A percentile compares a stretch with the other conserved stretches of the same genome.
phyloP scores from a whole-genome alignment of 345 rosid species.

The Eucalyptus pauciflora region DNA sequence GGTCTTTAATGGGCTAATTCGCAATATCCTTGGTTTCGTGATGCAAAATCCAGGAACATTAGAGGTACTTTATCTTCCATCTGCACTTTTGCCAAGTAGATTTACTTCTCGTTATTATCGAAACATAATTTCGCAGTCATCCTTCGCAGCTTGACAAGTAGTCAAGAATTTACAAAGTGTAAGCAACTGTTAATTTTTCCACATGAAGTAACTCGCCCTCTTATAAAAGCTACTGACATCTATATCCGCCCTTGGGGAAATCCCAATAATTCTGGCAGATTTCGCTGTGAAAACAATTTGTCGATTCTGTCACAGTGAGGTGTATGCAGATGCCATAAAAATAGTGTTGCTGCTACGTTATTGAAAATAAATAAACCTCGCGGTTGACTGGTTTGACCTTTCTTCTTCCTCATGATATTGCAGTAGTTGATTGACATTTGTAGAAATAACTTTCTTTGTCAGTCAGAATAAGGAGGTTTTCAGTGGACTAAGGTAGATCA shows the following conservation, averaged over 20 bases:
- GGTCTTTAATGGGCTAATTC: conserved; percentile 61
- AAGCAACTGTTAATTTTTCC: background rate
- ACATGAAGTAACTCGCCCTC: background rate
- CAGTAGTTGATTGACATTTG: background rate
- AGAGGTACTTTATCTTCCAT: conserved; percentile 40
- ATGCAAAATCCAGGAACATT: conserved; percentile 77
- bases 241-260: background rate
- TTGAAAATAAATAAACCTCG: background rate
- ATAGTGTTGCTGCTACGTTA: background rate
- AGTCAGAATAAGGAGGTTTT: background rate
- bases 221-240: background rate
- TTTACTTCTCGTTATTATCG: background rate
- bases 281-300: background rate
- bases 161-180: background rate
- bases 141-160: background rate
- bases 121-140: background rate
- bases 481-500: background rate
- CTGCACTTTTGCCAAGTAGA: background rate
- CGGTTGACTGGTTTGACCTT: background rate
- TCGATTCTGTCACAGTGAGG: background rate
- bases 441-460: background rate
- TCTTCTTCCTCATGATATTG: background rate
- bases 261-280: background rate
- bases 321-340: background rate
- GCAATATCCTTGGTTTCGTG: conserved; percentile 64